Evolutionary conservation across 805 yeast genomes (phyloP).

Genomic region (Nakazawaea holstii): DNA sequence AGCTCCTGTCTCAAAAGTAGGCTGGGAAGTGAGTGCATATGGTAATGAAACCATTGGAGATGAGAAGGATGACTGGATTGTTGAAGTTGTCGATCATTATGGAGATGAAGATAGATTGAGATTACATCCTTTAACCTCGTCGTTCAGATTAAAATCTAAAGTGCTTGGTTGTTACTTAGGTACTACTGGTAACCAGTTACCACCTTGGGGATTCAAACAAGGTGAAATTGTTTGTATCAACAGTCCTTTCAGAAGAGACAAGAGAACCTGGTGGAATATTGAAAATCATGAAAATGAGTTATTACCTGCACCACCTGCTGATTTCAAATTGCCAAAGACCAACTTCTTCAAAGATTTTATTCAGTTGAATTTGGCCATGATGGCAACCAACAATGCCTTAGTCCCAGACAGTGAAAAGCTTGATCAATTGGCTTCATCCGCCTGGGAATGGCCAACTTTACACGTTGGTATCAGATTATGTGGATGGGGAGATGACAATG

Average conservation of each 20-base stretch:
- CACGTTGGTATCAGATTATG: constrained; percentile 72
- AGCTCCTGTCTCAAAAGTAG: constrained; percentile 64
- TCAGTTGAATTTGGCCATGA: constrained; percentile 77
- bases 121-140: constrained; percentile 72
- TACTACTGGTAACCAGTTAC: constrained; percentile 63
- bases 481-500: constrained; percentile 56
- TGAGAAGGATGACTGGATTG: constrained; percentile 81
- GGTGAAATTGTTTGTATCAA: constrained; percentile 83
- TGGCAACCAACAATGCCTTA: constrained; percentile 79
- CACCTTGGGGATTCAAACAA: constrained; percentile 83
- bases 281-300: constrained; percentile 61
- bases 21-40: constrained; percentile 85
- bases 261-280: constrained; percentile 86
- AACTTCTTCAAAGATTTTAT: constrained; percentile 72
- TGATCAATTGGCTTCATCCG: constrained; percentile 64
- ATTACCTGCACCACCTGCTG: constrained; percentile 55
- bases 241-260: constrained; percentile 64
- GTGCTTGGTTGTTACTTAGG: constrained; percentile 70
- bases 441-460: constrained; percentile 90
- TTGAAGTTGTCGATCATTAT: constrained; percentile 70
- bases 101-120: constrained; percentile 43
- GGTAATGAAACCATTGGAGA: constrained; percentile 73
- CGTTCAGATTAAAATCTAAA: constrained; percentile 61
- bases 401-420: constrained; percentile 73
- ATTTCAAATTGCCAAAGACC: constrained; percentile 66